A percentile compares a stretch with the other conserved stretches of the same genome.
These are phyloP conservation scores for Delphinella strobiligena DNA, from an alignment of 2,329 filamentous ascomycete genomes.

Conservation along the genomic window DNA sequence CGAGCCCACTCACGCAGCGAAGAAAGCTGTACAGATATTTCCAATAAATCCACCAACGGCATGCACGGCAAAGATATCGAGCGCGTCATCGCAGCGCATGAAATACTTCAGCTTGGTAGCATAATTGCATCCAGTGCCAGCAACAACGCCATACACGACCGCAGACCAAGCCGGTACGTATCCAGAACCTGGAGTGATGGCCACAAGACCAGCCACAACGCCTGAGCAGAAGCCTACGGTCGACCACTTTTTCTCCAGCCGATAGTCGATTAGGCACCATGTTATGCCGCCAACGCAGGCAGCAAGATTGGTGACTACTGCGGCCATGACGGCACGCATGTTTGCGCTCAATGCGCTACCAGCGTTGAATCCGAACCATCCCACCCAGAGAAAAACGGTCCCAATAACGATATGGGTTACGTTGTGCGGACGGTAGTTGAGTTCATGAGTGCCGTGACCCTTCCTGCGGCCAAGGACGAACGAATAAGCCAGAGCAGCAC, in stretches of 20 bases:
- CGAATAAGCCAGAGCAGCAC: conserved; percentile 76
- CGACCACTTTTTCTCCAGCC: conserved; percentile 82
- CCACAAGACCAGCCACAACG: conserved; percentile 74
- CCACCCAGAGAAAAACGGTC: conserved; percentile 88
- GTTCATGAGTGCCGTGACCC: conserved; percentile 73
- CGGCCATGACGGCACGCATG: conserved; percentile 75
- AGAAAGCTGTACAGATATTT: conserved; percentile 69
- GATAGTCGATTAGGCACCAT: conserved; percentile 82
- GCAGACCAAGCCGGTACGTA: conserved; percentile 79
- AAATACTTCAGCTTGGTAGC: conserved; percentile 85
- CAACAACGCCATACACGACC: conserved; percentile 64
- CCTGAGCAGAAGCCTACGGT: conserved; percentile 89
- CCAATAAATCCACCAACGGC: conserved; percentile 67
- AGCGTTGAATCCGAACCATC: conserved; percentile 92
- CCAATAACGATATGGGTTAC: conserved; percentile 86
- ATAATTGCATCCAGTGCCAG: conserved; percentile 72
- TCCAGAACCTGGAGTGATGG: conserved; percentile 79
- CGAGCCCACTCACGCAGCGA: conserved; percentile 50
- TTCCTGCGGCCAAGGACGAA: conserved; percentile 80
- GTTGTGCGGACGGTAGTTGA: conserved; percentile 88
- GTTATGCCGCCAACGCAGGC: conserved; percentile 77
- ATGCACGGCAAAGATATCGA: conserved; percentile 83
- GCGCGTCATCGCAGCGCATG: conserved; percentile 66
- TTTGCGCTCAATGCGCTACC: conserved; percentile 73
- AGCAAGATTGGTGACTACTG: conserved; percentile 73